Conservation (phyloP, 164 flowering plant species). For the Annona cherimola region DNA sequence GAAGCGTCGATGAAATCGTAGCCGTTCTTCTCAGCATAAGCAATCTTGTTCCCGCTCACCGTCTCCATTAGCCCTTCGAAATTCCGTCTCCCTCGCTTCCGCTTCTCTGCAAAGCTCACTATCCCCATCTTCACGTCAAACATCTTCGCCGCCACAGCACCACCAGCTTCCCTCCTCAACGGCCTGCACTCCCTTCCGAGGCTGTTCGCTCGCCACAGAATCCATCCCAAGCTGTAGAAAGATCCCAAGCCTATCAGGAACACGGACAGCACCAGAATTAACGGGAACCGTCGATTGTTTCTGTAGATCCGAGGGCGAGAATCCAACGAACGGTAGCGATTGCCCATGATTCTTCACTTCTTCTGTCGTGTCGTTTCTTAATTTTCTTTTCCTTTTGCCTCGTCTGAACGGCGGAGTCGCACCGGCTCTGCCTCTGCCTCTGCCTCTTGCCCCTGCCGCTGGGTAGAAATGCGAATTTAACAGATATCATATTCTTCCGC, state of each 20-base stretch:
- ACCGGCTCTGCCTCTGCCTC: too few species aligned
- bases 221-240: constrained; percentile 1
- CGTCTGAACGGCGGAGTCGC: too few species aligned
- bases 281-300: constrained; percentile 6
- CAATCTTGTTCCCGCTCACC: constrained; percentile 11
- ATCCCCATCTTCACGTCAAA: constrained; percentile 11
- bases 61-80: constrained; percentile 15
- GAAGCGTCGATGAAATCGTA: constrained; percentile 14
- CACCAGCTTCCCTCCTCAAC: not conserved
- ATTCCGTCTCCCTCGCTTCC: not conserved
- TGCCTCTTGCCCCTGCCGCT: too few species aligned
- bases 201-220: constrained; percentile 17
- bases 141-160: not conserved
- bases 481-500: too few species aligned
- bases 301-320: not conserved
- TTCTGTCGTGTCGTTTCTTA: too few species aligned
- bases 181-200: constrained; percentile 15
- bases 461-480: too few species aligned
- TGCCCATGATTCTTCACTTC: constrained; percentile 1
- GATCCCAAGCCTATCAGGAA: constrained; percentile 1
- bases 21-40: constrained; percentile 13
- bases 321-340: constrained; percentile 5
- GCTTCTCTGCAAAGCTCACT: constrained; percentile 13
- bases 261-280: not conserved
- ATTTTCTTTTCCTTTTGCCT: too few species aligned